Conservation (phyloP, 2,329 filamentous ascomycete species). For the Claviceps humidiphila region DNA sequence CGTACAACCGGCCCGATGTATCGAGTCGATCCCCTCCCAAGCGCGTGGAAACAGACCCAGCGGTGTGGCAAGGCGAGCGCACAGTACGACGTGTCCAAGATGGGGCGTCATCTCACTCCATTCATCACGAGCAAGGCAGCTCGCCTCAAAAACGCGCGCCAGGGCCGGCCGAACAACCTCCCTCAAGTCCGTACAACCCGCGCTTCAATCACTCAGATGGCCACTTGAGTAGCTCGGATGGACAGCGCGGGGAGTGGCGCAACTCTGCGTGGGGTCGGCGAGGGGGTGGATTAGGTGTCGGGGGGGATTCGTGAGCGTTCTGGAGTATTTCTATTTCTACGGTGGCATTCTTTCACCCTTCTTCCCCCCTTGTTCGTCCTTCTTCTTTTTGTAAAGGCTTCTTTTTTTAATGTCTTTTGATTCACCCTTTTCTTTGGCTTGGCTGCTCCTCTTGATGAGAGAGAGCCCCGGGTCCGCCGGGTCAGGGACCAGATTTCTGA, state of each 20-base stretch:
- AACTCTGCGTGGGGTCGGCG: slow-evolving; percentile 42
- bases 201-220: slow-evolving; percentile 32
- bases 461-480: too few species aligned
- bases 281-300: slow-evolving; percentile 36
- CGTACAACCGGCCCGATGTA: slow-evolving; percentile 45
- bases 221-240: slow-evolving; percentile 25
- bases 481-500: too few species aligned
- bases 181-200: slow-evolving; percentile 26
- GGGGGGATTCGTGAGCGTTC: slow-evolving; percentile 24
- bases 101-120: slow-evolving; percentile 27
- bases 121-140: slow-evolving; percentile 28
- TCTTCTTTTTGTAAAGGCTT: not conserved
- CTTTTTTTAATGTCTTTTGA: not conserved
- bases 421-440: not conserved
- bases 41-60: slow-evolving; percentile 76
- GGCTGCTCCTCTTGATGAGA: not conserved
- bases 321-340: not conserved
- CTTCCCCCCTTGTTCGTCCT: not conserved
- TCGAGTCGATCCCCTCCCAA: slow-evolving; percentile 39
- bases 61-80: slow-evolving; percentile 70
- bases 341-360: not conserved
- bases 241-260: slow-evolving; percentile 41
- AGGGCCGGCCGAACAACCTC: slow-evolving; percentile 28
- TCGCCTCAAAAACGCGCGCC: slow-evolving; percentile 34
- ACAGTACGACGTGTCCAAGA: slow-evolving; percentile 69